Base-by-base conservation (phyloP, 2,329 filamentous ascomycete species). In the Ceratocystis alfenasii region DNA sequence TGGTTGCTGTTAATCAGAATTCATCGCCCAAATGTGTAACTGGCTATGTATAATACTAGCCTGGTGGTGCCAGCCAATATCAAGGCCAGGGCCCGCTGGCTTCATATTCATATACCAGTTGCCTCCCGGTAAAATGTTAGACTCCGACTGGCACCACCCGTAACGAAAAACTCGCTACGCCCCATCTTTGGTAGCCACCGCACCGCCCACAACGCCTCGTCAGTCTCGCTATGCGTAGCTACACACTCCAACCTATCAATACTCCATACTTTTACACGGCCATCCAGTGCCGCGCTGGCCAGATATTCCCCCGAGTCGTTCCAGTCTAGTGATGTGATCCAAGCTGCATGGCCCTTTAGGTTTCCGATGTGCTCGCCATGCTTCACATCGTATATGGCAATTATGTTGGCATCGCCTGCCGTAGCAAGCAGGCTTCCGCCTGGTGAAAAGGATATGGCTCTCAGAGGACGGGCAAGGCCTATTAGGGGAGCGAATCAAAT, bases 201-300 rank as follows among this genome's bases (percentile, higher is more conserved):
- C 33, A 92, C 89, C 65, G 85, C 84, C 88, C 92, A 96, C 2
- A 97, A 74, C 0, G 86, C 83, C 75, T 89, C 88, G 69, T 93
- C 92, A 5, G 89, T 91, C 77, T 97, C 92, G 67, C 87, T 92
- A 74, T 96, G 90, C 8, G 94, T 99, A 12, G 93, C 91, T 57
- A 99, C 94, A 73, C 94, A 97, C 3, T 81, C 81, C 66, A 85
- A 83, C 44, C 86, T 83, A 71, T 96, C 91, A 67, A 96, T 83
- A 36, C 90, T 93, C 94, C 94, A 99, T 36, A 97, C 89, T 76
- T 96, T 96, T 68, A 89, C 90, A 75, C 95, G 96, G 46, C 94
- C 93, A 73, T 97, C 92, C 74, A 95, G 90, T 1, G 88, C 86
- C 61, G 90, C 90, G 72, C 88, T 95, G 2, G 97, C 80, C 12